Evolutionary conservation across 805 yeast genomes (phyloP), one percentile per base, ranked within the genome.

Genomic region (Ascoidea asiatica): DNA sequence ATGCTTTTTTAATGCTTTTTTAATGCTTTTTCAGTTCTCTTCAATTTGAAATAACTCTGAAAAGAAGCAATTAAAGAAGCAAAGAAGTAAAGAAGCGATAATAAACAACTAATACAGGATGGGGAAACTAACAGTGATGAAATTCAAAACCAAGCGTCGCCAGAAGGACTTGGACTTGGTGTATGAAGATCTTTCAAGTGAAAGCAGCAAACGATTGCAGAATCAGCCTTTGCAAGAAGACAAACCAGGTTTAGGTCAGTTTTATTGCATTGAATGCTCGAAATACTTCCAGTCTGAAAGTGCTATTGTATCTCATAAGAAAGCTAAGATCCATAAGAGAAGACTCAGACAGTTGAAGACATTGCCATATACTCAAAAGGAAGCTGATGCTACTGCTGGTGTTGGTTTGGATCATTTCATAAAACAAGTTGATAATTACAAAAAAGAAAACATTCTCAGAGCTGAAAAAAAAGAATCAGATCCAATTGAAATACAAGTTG

Each of bases 201-300:
- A 79, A 37, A 65, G 80, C n/a, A 80, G 87, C 45, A 61, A 70
- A 45, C 66, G 70, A 38, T 68, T 88, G 46, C 73, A 84, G 58
- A 79, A 83, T 58, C 97, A 90, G 62, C 83, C 86, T 4, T 61
- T 84, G 46, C 96, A 90, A 61, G 97, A 90, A 64, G 76, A 79
- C 39, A 81, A 81, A 57, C 89, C 97, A 1, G 99, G 99, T 1
- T 65, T 92, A 52, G 99, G 96, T 15, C 97, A 92, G 63, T 81
- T 76, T 62, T 92, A 86, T 62, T 92, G 97, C 63, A 72, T 92
- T 44, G 95, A 88, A 51, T 92, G 99, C 69, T 94, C 95, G 42
- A 84, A 81, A 59, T 87, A 92, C 62, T 87, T 78, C 56, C 96
- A 89, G 59, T 79, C 80, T 46, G 87, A 82, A 40, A 60, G 63